Base-by-base conservation (phyloP, 2,329 filamentous ascomycete species). In the Ascochyta fabae region DNA sequence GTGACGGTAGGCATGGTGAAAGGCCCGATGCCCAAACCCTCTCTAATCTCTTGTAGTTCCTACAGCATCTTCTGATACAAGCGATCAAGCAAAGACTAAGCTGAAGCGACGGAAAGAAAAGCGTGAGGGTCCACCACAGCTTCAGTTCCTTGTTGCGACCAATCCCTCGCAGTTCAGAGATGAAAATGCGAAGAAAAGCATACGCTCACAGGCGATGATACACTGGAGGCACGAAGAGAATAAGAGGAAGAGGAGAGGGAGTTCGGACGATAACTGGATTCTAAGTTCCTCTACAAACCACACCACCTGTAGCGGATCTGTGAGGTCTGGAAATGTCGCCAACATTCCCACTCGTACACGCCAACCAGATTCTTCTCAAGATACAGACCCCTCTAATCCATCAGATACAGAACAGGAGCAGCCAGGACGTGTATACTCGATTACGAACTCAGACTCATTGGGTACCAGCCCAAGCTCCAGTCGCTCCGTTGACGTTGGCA, bases 181-280 rank as follows among this genome's bases (percentile, higher is more conserved):
- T 39, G 62, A 64, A 31, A 49, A 58, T 4, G 58, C 61, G 5
- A 71, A 67, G 50, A 61, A 65, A 31, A 70, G 62, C 43, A 64
- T 75, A 40, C 71, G 71, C 8, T 73, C 70, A 5, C 69, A 72
- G 47, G 71, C 68, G 23, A 75, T 73, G 71, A 67, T 65, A 6
- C 63, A 69, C 19, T 68, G 69, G 50, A 57, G 67, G 39, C 71
- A 68, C 39, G 64, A 62, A 38, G 51, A 56, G 13, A 34, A 39
- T 5, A 45, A 57, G 34, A 57, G 48, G 29, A 42, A 56, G 56
- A 51, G 41, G 59, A 56, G 58, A 42, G 29, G 8, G 15, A 40
- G 26, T 10, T 19, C n/a, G 26, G 27, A 51, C 16, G 27, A 36
- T 8, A 15, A 24, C 6, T 10, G 26, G 6, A 19, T n/a, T 15